Base-by-base conservation (phyloP, 768 basidiomycete species). In the Hortiboletus flavorubellus region DNA sequence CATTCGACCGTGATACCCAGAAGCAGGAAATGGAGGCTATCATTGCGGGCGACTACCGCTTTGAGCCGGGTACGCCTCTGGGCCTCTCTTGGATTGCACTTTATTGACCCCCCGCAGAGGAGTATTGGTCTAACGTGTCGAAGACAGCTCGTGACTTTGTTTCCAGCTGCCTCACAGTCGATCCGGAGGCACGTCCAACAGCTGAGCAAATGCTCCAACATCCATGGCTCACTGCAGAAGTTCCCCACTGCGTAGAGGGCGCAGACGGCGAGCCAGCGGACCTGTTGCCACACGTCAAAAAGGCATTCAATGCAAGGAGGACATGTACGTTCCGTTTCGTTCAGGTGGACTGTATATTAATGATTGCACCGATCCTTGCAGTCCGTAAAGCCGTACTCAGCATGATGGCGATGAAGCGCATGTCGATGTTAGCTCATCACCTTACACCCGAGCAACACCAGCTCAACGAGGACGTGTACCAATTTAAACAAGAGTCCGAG, bases 11-110 rank as follows among this genome's bases (percentile, higher is more conserved):
- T 26, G 95, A 98, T 55, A 85, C 81, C 3, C 89, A 89, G 65
- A 82, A 83, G 64, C 83, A 85, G 59, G 96, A 98, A 75, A 95
- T 94, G 87, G 86, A 96, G 65, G 96, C 96, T 34, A 98, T 98
- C 76, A 85, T 94, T 46, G 82, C 82, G 0, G 94, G 93, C 8
- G 91, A 97, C 73, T 98, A 93, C 76, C 87, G 87, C 67, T 98
- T 98, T 67, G 86, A 87, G 79, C 89, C 89, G 21, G 79, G 77
- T 68, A 53, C 60, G 70, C 44, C 8, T 37, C 26, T 48, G 14
- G 29, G 33, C 23, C 14, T 30, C 8, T 42, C 44, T 10, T 41
- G 10, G 18, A n/a, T 18, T 45, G 42, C 34, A 39, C 15, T 45
- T 18, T 6, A 21, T 33, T 42, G 23, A 60, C 16, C 12, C 21